Evolutionary conservation across 179 eudicot species (phyloP).

Genomic region (Heliamphora ciliata): DNA sequence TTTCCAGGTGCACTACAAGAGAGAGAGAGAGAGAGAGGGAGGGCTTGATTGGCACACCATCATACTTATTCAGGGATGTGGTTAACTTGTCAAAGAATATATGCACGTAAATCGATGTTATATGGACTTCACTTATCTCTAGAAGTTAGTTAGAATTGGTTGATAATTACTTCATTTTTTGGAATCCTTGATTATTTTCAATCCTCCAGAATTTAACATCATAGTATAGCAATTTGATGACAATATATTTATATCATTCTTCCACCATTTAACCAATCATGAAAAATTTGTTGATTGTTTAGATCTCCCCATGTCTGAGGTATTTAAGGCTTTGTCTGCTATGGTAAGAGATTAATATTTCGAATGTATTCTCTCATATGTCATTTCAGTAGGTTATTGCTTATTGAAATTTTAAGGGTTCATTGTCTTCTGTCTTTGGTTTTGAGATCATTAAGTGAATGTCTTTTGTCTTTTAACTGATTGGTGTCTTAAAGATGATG

Average conservation of each 20-base stretch:
- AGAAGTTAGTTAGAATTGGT: no score
- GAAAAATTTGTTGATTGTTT: no score
- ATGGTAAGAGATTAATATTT: no score
- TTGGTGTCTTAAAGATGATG: constrained; percentile 8
- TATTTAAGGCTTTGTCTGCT: no score
- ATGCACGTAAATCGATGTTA: not conserved
- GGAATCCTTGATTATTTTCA: no score
- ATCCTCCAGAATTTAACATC: no score
- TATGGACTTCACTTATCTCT: not conserved
- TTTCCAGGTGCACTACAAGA: not conserved
- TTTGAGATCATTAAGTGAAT: constrained; percentile 5
- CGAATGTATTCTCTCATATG: no score
- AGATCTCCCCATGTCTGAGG: no score
- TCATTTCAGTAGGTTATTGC: not conserved
- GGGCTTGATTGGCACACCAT: not conserved
- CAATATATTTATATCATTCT: no score
- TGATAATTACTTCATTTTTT: no score
- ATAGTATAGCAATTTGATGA: no score
- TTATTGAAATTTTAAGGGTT: not conserved
- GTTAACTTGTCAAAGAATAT: not conserved
- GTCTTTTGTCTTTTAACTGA: not conserved
- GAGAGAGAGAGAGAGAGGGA: not conserved
- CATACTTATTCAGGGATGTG: not conserved
- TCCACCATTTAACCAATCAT: no score
- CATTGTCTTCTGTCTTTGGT: not conserved